These are phyloP conservation scores for Hymenotorrendiella dingleyae DNA, from an alignment of 2,329 filamentous ascomycete genomes.

Conservation along the genomic window DNA sequence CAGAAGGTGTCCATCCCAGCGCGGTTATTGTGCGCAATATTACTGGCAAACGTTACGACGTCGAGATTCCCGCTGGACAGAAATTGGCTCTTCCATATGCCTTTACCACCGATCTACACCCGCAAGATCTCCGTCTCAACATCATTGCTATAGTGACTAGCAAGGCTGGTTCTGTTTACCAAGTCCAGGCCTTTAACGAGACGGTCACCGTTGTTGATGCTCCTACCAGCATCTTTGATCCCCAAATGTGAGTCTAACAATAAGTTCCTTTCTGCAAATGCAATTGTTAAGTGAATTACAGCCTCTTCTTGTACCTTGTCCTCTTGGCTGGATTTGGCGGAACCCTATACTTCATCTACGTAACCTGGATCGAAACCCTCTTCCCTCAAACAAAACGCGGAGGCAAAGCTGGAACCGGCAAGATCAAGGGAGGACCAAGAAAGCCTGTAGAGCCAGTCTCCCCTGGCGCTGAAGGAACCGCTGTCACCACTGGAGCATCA, in stretches of 20 bases:
- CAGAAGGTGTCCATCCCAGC: slow-evolving; percentile 40
- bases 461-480: slow-evolving; percentile 49
- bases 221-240: slow-evolving; percentile 86
- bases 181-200: slow-evolving; percentile 73
- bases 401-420: slow-evolving; percentile 35
- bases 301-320: slow-evolving; percentile 96
- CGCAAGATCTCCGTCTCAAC: slow-evolving; percentile 77
- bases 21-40: slow-evolving; percentile 74
- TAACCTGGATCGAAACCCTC: slow-evolving; percentile 92
- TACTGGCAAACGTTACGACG: slow-evolving; percentile 67
- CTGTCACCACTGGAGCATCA: slow-evolving; percentile 27
- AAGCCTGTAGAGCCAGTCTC: slow-evolving; percentile 59
- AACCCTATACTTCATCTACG: slow-evolving; percentile 94
- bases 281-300: slow-evolving; percentile 35
- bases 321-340: slow-evolving; percentile 72
- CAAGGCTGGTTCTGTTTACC: slow-evolving; percentile 62
- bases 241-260: slow-evolving; percentile 72
- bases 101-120: slow-evolving; percentile 87
- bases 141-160: slow-evolving; percentile 70
- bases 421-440: slow-evolving; percentile 58
- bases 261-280: slow-evolving; percentile 5
- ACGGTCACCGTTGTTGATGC: slow-evolving; percentile 84
- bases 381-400: slow-evolving; percentile 78
- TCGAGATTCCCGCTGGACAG: slow-evolving; percentile 69
- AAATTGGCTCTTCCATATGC: slow-evolving; percentile 72